These are phyloP conservation scores for Zoysia pacifica DNA, from an alignment of 176 grass and related monocot genomes.

Conservation along the genomic window DNA sequence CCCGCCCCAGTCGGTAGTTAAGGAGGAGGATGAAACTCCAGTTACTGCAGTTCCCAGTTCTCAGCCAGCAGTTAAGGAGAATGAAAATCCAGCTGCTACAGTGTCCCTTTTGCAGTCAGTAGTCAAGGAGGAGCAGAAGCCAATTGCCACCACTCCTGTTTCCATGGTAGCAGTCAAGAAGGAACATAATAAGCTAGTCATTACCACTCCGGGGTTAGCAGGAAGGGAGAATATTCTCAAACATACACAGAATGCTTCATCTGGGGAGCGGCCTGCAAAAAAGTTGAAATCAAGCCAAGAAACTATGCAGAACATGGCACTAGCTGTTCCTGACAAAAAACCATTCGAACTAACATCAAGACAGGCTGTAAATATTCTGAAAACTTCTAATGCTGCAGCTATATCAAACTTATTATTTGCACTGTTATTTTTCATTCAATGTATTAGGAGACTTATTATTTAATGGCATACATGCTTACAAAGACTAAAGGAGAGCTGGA, in stretches of 20 bases:
- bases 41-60: no score
- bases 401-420: slow-evolving; percentile 9
- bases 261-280: slow-evolving; percentile 41
- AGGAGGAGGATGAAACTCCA: slow-evolving; percentile 27
- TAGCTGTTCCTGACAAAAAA: slow-evolving; percentile 17
- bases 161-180: not conserved
- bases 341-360: slow-evolving; percentile 32
- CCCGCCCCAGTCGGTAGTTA: slow-evolving; percentile 4
- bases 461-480: not conserved
- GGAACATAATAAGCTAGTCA: no score
- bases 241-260: slow-evolving; percentile 1
- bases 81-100: not conserved
- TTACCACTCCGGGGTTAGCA: no score
- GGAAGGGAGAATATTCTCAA: slow-evolving; percentile 16
- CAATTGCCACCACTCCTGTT: not conserved
- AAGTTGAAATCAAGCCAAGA: slow-evolving; percentile 46
- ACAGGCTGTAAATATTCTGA: slow-evolving; percentile 43
- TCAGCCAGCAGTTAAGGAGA: slow-evolving; percentile 27
- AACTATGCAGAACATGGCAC: not conserved
- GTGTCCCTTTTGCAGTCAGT: not conserved
- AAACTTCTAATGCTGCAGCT: slow-evolving; percentile 6
- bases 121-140: slow-evolving; percentile 18
- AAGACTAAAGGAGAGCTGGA: not conserved
- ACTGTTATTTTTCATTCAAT: not conserved
- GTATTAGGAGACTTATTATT: not conserved